These are phyloP conservation scores for Ilyonectria sp. DNA, from an alignment of 2,329 filamentous ascomycete species.

Conservation along the genomic window DNA sequence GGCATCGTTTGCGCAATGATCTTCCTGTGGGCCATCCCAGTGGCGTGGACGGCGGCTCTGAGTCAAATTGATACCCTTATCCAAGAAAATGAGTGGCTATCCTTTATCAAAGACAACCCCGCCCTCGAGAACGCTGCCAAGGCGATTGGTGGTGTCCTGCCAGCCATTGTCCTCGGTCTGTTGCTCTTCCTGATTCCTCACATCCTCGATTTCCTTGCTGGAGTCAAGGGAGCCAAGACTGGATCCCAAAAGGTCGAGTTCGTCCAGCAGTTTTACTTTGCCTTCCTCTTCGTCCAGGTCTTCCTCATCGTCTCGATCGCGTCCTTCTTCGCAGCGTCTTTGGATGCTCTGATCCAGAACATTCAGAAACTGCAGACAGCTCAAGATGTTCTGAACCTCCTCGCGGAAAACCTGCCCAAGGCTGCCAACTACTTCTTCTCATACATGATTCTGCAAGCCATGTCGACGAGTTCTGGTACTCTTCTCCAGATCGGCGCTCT, in stretches of 20 bases:
- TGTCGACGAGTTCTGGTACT: constrained; percentile 91
- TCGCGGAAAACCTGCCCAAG: constrained; percentile 86
- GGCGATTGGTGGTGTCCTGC: constrained; percentile 86
- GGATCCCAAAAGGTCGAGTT: constrained; percentile 83
- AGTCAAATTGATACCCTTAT: constrained; percentile 84
- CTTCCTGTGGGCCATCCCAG: constrained; percentile 90
- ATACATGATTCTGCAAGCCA: constrained; percentile 95
- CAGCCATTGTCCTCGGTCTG: constrained; percentile 81
- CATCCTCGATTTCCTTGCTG: constrained; percentile 81
- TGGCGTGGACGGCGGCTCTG: constrained; percentile 87
- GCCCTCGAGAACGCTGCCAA: constrained; percentile 74
- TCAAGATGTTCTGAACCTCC: constrained; percentile 75
- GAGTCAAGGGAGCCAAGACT: constrained; percentile 85
- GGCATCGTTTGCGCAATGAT: constrained; percentile 80
- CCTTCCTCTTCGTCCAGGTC: constrained; percentile 93
- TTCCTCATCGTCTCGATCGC: constrained; percentile 94
- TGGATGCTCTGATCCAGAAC: constrained; percentile 74
- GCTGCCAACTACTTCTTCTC: constrained; percentile 98
- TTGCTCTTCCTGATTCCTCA: constrained; percentile 87
- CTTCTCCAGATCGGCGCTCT: constrained; percentile 87
- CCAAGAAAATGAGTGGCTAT: constrained; percentile 75
- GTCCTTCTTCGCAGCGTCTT: constrained; percentile 76
- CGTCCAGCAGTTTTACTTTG: constrained; percentile 95
- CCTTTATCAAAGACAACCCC: constrained; percentile 74
- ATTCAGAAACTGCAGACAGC: constrained; percentile 66